Evolutionary conservation across 2,329 filamentous ascomycete genomes (phyloP).

Genomic region (Elsinoe perseae): DNA sequence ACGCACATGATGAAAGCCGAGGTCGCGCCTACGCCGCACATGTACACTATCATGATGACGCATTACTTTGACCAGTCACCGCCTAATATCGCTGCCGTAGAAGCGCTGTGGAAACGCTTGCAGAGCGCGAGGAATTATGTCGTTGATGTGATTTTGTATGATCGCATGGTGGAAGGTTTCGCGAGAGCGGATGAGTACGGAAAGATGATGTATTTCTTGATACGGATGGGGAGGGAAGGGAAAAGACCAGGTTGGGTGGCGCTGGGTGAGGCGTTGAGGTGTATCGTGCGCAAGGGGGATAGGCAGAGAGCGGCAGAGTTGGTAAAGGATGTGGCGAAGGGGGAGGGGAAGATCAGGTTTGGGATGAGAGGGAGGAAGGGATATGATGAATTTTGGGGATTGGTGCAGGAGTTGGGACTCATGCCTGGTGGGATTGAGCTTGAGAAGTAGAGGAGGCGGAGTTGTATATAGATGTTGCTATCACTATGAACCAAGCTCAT

Average conservation of each 20-base stretch:
- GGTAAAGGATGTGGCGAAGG: conserved; percentile 32
- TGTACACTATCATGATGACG: conserved; percentile 66
- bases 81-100: conserved; percentile 54
- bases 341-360: conserved; percentile 25
- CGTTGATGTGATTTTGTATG: conserved; percentile 56
- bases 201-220: conserved; percentile 41
- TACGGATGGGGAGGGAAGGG: conserved; percentile 33
- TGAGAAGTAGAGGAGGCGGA: not conserved
- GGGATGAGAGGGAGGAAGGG: conserved; percentile 22
- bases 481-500: not conserved
- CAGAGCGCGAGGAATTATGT: conserved; percentile 26
- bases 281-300: conserved; percentile 33
- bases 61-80: conserved; percentile 50
- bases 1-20: conserved; percentile 51
- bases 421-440: not conserved
- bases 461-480: not conserved
- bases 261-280: conserved; percentile 32
- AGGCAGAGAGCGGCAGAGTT: conserved; percentile 29
- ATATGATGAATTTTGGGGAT: conserved; percentile 26
- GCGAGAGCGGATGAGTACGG: conserved; percentile 40
- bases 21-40: conserved; percentile 52
- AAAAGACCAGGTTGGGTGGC: conserved; percentile 38
- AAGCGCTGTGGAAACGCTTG: conserved; percentile 48
- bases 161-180: conserved; percentile 62
- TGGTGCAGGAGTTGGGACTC: conserved; percentile 19